These are phyloP conservation scores for Psidium friedrichsthalianum DNA, from an alignment of 345 rosid species.

Conservation along the genomic window DNA sequence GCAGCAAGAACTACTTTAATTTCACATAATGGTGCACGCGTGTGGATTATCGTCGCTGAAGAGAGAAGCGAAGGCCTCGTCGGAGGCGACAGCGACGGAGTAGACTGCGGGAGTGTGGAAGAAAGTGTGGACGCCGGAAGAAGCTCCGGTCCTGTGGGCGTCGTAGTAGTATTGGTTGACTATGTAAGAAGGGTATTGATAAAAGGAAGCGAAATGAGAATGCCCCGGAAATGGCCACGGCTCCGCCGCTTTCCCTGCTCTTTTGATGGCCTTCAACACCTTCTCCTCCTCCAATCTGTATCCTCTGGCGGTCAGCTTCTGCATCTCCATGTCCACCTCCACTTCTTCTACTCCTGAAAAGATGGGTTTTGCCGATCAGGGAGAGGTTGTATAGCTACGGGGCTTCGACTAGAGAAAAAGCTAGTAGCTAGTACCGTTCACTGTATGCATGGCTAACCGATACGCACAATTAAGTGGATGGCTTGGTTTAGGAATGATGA, in stretches of 20 bases:
- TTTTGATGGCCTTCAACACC: conserved; percentile 56
- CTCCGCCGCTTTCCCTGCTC: conserved; percentile 79
- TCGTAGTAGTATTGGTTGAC: conserved; percentile 76
- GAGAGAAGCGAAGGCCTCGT: conserved; percentile 70
- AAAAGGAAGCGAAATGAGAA: conserved; percentile 64
- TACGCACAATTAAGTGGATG: neutral
- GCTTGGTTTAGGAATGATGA: neutral
- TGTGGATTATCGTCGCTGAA: conserved; percentile 91
- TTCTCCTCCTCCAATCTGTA: conserved; percentile 55
- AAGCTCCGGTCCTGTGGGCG: conserved; percentile 24
- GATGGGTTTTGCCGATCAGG: neutral
- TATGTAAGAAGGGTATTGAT: conserved; percentile 63
- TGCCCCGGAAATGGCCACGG: conserved; percentile 85
- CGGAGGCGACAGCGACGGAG: conserved; percentile 76
- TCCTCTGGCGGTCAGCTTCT: conserved; percentile 70
- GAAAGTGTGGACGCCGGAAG: conserved; percentile 39
- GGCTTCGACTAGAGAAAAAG: neutral
- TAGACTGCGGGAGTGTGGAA: conserved; percentile 74
- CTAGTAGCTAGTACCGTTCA: neutral
- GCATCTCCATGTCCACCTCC: conserved; percentile 76
- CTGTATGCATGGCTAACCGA: neutral
- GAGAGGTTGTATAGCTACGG: neutral
- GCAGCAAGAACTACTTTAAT: neutral
- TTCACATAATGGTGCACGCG: conserved; percentile 72
- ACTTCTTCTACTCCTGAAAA: conserved; percentile 71